These are phyloP conservation scores for Beauveria medogensis DNA, from an alignment of 2,329 filamentous ascomycete genomes.

Conservation along the genomic window DNA sequence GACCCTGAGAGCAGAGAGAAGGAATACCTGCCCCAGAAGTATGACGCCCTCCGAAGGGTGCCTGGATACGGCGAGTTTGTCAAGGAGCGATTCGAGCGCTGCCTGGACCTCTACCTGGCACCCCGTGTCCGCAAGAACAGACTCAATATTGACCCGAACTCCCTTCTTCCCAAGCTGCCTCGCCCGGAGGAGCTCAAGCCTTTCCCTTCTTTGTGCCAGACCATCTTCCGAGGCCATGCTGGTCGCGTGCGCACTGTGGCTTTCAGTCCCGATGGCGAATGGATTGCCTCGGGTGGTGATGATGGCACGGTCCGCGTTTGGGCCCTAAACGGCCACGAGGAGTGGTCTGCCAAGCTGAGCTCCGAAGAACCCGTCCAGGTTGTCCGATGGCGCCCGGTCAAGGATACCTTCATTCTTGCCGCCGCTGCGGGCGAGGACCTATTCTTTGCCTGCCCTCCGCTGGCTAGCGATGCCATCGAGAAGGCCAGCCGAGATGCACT, in stretches of 20 bases:
- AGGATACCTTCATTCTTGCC: slow-evolving; percentile 72
- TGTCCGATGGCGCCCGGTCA: slow-evolving; percentile 82
- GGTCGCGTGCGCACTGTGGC: slow-evolving; percentile 79
- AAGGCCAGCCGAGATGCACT: slow-evolving; percentile 66
- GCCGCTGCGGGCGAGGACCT: slow-evolving; percentile 79
- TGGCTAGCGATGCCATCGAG: slow-evolving; percentile 66
- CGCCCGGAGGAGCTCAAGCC: slow-evolving; percentile 89
- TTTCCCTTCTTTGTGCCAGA: slow-evolving; percentile 85
- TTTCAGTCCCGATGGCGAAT: slow-evolving; percentile 78
- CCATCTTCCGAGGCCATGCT: slow-evolving; percentile 79
- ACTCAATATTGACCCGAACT: slow-evolving; percentile 93
- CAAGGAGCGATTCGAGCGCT: slow-evolving; percentile 94
- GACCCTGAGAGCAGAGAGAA: slow-evolving; percentile 89
- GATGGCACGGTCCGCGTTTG: slow-evolving; percentile 89
- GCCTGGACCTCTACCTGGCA: slow-evolving; percentile 89
- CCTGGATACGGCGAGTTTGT: slow-evolving; percentile 85
- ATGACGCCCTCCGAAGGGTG: slow-evolving; percentile 79
- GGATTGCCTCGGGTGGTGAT: slow-evolving; percentile 85
- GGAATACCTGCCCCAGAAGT: slow-evolving; percentile 77
- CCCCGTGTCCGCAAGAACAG: slow-evolving; percentile 87
- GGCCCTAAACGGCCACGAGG: slow-evolving; percentile 81
- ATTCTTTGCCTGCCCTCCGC: slow-evolving; percentile 71
- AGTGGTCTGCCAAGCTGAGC: slow-evolving; percentile 76
- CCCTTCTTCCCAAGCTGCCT: slow-evolving; percentile 84
- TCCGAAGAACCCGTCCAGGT: slow-evolving; percentile 73